Percentiles rank a stretch among this genome's conserved stretches.
These are phyloP conservation scores for Schizothecium vesticola DNA, from an alignment of 495 filamentous ascomycete genomes.

Conservation along the genomic window DNA sequence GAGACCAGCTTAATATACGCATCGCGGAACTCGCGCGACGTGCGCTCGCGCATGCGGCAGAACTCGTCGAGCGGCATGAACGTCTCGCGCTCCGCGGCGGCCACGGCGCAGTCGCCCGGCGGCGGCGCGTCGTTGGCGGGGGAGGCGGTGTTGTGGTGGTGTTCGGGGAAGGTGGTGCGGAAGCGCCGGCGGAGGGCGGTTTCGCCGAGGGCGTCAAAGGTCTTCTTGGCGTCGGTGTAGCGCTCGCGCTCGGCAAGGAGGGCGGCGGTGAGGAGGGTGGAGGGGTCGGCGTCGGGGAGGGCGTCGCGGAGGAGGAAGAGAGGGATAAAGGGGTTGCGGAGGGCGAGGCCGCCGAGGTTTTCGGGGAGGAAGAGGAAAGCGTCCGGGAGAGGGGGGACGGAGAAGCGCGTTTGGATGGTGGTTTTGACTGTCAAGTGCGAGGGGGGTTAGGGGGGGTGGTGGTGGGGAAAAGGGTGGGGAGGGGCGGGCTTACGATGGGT, in stretches of 20 bases:
- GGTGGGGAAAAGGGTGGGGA: not conserved
- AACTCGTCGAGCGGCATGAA: constrained; percentile 50
- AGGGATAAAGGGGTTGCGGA: constrained; percentile 51
- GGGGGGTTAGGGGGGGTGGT: not conserved
- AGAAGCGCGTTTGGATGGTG: constrained; percentile 50
- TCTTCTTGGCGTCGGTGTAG: constrained; percentile 27
- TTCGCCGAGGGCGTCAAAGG: constrained; percentile 43
- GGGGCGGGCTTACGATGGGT: constrained; percentile 27
- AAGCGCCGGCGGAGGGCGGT: constrained; percentile 16
- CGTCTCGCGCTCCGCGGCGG: not conserved
- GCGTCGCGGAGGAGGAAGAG: constrained; percentile 33
- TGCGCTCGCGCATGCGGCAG: constrained; percentile 37
- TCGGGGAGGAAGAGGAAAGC: constrained; percentile 58
- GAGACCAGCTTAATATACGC: constrained; percentile 22
- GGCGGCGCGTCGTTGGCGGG: not conserved
- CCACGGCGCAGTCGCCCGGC: not conserved
- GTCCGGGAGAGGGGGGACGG: constrained; percentile 51
- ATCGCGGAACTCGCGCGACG: constrained; percentile 6
- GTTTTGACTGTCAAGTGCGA: constrained; percentile 41
- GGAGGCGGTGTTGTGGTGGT: not conserved
- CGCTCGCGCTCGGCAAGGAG: constrained; percentile 33
- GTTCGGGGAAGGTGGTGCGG: constrained; percentile 7
- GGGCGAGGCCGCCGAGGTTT: constrained; percentile 49
- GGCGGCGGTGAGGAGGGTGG: constrained; percentile 30
- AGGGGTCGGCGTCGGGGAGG: constrained; percentile 24